These are phyloP conservation scores for Coriaria nepalensis DNA, from an alignment of 306 rosid species.

Conservation along the genomic window DNA sequence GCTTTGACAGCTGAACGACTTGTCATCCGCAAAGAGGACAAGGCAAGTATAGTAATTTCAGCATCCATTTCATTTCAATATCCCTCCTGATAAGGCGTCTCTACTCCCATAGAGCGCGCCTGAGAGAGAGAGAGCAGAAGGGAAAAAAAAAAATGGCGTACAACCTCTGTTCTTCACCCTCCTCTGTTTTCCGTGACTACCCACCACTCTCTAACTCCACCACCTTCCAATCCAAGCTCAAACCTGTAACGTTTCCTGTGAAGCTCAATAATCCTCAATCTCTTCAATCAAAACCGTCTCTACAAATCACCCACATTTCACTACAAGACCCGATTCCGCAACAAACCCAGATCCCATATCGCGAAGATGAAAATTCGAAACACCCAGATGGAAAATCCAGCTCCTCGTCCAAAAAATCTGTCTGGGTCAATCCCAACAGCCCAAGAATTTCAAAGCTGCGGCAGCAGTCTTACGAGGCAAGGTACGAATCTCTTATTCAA, in stretches of 20 bases:
- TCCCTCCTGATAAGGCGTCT: too few relatives aligned
- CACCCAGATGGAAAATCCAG: conserved; percentile 26
- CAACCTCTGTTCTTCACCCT: conserved; percentile 48
- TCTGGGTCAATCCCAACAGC: conserved; percentile 90
- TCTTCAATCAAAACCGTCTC: conserved; percentile 20
- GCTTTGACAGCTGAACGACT: too few relatives aligned
- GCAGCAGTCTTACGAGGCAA: conserved; percentile 37
- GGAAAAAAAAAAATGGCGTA: too few relatives aligned
- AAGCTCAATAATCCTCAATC: too few relatives aligned
- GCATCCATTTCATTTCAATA: too few relatives aligned
- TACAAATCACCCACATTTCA: conserved; percentile 44
- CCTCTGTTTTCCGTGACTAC: conserved; percentile 40
- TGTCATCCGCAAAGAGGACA: too few relatives aligned
- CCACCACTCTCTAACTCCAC: conserved; percentile 19
- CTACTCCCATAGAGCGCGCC: background rate
- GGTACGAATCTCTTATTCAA: conserved; percentile 42
- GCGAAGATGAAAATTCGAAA: conserved; percentile 11
- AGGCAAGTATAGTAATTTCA: too few relatives aligned
- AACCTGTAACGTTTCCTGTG: too few relatives aligned
- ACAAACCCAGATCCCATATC: conserved; percentile 15
- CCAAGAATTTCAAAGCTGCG: conserved; percentile 62
- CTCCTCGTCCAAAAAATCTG: conserved; percentile 29
- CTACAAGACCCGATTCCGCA: conserved; percentile 32
- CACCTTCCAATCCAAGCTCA: conserved; percentile 16
- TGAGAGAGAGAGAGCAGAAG: conserved; percentile 14